Percentiles rank a stretch among this genome's conserved stretches.
These are phyloP conservation scores for Warburgia ugandensis DNA, from an alignment of 164 flowering plant genomes.

Conservation along the genomic window DNA sequence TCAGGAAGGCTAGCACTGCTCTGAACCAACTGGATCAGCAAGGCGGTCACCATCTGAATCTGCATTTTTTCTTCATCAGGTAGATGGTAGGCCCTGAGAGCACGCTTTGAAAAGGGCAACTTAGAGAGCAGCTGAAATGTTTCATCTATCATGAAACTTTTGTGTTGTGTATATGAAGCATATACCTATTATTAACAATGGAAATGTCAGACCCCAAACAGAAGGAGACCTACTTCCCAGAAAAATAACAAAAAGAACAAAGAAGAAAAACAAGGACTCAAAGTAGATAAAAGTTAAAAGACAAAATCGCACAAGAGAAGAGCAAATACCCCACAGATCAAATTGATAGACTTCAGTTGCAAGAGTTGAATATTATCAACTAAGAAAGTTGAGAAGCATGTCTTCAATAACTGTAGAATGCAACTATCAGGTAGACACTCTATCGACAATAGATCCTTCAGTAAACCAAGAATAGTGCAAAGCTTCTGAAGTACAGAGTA, in stretches of 20 bases:
- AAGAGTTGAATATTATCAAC: constrained; percentile 91
- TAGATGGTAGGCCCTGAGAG: constrained; percentile 68
- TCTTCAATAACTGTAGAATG: constrained; percentile 76
- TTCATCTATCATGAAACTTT: constrained; percentile 73
- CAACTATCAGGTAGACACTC: constrained; percentile 90
- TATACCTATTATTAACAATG: constrained; percentile 52
- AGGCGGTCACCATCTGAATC: constrained; percentile 89
- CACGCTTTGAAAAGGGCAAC: constrained; percentile 75
- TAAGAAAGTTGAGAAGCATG: constrained; percentile 70
- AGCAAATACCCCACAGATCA: constrained; percentile 68
- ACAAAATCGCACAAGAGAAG: constrained; percentile 3
- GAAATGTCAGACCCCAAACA: neutral
- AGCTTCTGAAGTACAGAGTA: constrained; percentile 71
- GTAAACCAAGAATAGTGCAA: constrained; percentile 74
- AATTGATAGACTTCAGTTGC: constrained; percentile 80
- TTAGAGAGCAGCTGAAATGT: constrained; percentile 73
- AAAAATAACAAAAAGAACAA: neutral
- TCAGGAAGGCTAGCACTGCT: constrained; percentile 73
- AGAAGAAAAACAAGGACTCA: neutral
- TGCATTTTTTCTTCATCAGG: constrained; percentile 95
- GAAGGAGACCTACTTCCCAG: neutral
- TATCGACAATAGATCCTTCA: constrained; percentile 65
- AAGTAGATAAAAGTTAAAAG: neutral
- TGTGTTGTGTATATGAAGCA: constrained; percentile 73
- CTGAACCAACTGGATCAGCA: constrained; percentile 87